These are phyloP conservation scores for Mortierella sp. DNA, from an alignment of 371 early-diverging fungal species.

Conservation along the genomic window DNA sequence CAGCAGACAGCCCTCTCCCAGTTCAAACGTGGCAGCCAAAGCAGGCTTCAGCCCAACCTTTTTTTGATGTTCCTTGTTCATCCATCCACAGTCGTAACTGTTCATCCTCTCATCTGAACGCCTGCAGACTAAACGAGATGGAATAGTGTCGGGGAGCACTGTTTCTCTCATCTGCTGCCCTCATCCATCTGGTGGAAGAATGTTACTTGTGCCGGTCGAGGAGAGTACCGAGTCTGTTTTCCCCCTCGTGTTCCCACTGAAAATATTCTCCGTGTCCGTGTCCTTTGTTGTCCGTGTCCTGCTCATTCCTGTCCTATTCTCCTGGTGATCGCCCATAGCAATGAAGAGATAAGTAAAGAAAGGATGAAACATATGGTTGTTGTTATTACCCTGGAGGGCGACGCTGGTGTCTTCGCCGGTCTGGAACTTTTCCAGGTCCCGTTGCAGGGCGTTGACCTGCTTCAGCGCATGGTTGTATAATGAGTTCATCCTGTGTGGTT, in stretches of 20 bases:
- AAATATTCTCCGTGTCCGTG: neutral
- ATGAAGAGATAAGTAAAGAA: neutral
- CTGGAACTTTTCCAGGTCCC: conserved; percentile 70
- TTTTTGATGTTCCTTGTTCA: neutral
- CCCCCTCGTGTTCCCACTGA: neutral
- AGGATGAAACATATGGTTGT: neutral
- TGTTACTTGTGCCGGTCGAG: neutral
- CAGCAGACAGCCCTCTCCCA: neutral
- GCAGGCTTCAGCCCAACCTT: neutral
- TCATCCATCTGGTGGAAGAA: neutral
- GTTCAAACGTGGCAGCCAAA: conserved; percentile 1
- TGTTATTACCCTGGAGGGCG: conserved; percentile 69
- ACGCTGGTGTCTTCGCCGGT: conserved; percentile 71
- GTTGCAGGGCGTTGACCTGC: conserved; percentile 69
- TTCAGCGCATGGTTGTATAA: conserved; percentile 74
- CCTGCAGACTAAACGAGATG: too few relatives aligned
- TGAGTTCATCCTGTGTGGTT: conserved; percentile 63
- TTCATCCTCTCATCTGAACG: neutral
- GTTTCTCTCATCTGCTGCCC: neutral
- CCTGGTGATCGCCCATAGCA: neutral
- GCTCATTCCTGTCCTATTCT: neutral
- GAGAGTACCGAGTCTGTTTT: neutral
- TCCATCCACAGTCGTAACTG: neutral
- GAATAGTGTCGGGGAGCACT: too few relatives aligned
- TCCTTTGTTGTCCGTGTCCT: too few relatives aligned